These are phyloP conservation scores for Rhododendron simsii DNA, from an alignment of 148 eudicot genomes.

Conservation along the genomic window DNA sequence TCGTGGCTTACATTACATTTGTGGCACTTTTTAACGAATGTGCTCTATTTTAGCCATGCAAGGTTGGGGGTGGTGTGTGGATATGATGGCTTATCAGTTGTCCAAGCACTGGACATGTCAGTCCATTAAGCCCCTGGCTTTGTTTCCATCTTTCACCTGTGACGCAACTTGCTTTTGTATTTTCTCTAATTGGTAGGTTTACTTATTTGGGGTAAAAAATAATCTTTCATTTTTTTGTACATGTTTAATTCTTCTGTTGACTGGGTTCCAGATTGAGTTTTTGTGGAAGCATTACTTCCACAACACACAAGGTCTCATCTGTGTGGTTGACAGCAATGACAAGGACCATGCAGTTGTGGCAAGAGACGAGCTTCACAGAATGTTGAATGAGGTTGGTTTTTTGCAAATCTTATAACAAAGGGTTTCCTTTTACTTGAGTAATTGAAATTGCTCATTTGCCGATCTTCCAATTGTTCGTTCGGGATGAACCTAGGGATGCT, in stretches of 20 bases:
- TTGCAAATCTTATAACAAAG: not conserved
- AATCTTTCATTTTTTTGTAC: not conserved
- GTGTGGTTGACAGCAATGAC: constrained; percentile 8
- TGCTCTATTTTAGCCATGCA: not conserved
- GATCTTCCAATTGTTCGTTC: not conserved
- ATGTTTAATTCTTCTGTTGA: not conserved
- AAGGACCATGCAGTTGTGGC: constrained; percentile 7
- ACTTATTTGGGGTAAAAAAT: not conserved
- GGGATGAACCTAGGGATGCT: constrained; percentile 17
- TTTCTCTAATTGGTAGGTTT: not conserved
- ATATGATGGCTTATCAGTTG: not conserved
- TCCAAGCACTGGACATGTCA: not conserved
- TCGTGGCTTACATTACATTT: not conserved
- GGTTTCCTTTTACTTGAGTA: not conserved
- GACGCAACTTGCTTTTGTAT: not conserved
- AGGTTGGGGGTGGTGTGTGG: not conserved
- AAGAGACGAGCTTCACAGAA: constrained; percentile 10
- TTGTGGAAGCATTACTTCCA: constrained; percentile 12
- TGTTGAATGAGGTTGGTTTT: constrained; percentile 14
- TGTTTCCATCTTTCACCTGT: not conserved
- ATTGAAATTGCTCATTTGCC: not conserved
- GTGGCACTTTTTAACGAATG: not conserved
- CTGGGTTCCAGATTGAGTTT: not conserved
- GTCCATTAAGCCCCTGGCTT: not conserved
- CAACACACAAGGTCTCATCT: constrained; percentile 11